Percentiles rank a stretch among this genome's conserved stretches.
Evolutionary conservation across 2,329 filamentous ascomycete species (phyloP).

Genomic region (Calonectria ilicicola): DNA sequence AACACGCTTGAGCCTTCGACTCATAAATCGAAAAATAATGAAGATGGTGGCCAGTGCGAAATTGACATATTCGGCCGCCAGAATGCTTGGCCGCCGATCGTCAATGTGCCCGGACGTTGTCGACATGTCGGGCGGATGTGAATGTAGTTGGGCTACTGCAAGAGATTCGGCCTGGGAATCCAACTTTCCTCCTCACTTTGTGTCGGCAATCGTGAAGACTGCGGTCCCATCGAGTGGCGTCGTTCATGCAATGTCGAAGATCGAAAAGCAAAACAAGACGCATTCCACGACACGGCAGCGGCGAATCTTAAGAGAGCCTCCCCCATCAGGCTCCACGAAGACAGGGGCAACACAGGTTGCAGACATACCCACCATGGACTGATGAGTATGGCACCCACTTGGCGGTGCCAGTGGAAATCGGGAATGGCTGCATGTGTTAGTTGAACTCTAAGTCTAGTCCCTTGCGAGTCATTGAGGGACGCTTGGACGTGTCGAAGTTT

Average conservation of each 20-base stretch:
- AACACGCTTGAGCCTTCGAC: conserved; percentile 28
- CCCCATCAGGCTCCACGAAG: neutral
- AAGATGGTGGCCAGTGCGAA: conserved; percentile 35
- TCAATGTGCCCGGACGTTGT: neutral
- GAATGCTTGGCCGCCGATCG: conserved; percentile 26
- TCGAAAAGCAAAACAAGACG: neutral
- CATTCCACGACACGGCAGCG: neutral
- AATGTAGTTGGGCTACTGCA: neutral
- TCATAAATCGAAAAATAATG: conserved; percentile 29
- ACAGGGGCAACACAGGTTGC: neutral
- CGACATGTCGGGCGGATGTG: neutral
- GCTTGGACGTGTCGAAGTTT: neutral
- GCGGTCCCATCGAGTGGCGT: neutral
- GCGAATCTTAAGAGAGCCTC: conserved; percentile 1
- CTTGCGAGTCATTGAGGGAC: neutral
- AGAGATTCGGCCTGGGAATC: neutral
- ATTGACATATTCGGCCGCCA: conserved; percentile 33
- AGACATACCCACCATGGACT: neutral
- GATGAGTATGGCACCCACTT: neutral
- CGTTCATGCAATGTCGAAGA: neutral
- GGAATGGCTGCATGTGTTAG: neutral
- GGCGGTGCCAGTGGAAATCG: neutral
- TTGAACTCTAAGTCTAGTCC: neutral
- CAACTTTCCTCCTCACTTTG: neutral
- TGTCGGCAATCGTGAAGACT: neutral